Percentiles rank a stretch among this genome's conserved stretches.
These are phyloP conservation scores for Phytophthora aleatoria DNA, from an alignment of 352 stramenopile species.

Conservation along the genomic window DNA sequence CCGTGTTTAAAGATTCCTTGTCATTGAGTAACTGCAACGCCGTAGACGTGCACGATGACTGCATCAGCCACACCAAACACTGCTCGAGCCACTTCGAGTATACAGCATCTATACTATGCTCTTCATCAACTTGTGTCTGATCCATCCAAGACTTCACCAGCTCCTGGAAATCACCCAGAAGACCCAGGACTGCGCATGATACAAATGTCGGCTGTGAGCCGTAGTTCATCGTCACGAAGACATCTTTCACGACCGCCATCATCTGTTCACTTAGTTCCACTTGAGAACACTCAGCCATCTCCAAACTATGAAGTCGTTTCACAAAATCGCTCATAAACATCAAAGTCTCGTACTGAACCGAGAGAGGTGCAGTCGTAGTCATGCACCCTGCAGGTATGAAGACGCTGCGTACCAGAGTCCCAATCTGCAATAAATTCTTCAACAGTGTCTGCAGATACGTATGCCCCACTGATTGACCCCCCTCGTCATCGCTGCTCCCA, in stretches of 20 bases:
- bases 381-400: constrained; percentile 1
- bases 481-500: constrained; percentile 1
- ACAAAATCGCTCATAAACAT: constrained; percentile 41
- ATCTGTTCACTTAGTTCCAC: constrained; percentile 26
- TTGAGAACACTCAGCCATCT: background rate
- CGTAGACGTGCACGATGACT: constrained; percentile 33
- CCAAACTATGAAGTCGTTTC: constrained; percentile 15
- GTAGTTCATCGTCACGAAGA: constrained; percentile 26
- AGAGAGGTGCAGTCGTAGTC: constrained; percentile 9
- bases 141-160: constrained; percentile 22
- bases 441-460: constrained; percentile 25
- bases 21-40: constrained; percentile 35
- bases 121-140: background rate
- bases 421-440: constrained; percentile 15
- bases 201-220: constrained; percentile 47
- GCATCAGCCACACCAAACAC: constrained; percentile 24
- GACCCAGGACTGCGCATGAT: constrained; percentile 40
- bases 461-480: constrained; percentile 2
- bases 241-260: constrained; percentile 21
- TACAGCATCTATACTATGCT: background rate
- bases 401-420: constrained; percentile 14
- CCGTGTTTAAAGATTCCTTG: constrained; percentile 11
- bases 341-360: constrained; percentile 40
- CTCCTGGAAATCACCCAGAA: constrained; percentile 39
- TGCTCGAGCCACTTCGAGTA: constrained; percentile 33